These are phyloP conservation scores for Quercus engelmannii DNA, from an alignment of 306 rosid genomes.

Conservation along the genomic window DNA sequence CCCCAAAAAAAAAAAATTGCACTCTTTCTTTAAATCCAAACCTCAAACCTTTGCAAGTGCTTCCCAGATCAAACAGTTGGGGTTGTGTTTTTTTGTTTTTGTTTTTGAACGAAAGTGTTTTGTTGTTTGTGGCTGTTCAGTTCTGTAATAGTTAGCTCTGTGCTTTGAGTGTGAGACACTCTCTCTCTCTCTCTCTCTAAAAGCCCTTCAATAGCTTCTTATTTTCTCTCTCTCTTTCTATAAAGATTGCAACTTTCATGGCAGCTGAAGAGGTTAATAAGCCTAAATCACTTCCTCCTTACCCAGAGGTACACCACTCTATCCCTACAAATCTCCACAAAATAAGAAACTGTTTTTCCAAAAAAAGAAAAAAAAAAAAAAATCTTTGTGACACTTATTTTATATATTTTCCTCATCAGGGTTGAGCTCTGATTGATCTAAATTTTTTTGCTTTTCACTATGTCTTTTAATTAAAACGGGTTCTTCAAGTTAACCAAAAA, in stretches of 20 bases:
- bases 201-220: conserved; percentile 14
- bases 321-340: not conserved
- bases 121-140: conserved; percentile 2
- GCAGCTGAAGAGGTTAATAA: conserved; percentile 54
- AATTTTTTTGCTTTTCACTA: not conserved
- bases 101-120: conserved; percentile 14
- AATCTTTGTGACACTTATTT: not conserved
- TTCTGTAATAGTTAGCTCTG: not conserved
- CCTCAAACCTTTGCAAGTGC: conserved; percentile 29
- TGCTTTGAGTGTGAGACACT: not conserved
- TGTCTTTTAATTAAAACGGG: too few relatives aligned
- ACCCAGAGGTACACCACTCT: conserved; percentile 59
- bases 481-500: too few relatives aligned
- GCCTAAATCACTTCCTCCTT: conserved; percentile 65
- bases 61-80: conserved; percentile 33
- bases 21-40: conserved; percentile 42
- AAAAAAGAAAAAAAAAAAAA: not conserved
- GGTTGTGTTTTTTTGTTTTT: not conserved
- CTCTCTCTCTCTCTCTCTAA: not conserved
- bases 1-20: not conserved
- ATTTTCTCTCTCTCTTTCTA: not conserved
- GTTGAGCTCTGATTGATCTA: not conserved
- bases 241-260: conserved; percentile 34
- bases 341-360: not conserved
- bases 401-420: not conserved